Evolutionary conservation across 441 rosid species (phyloP).

Genomic region (Gossypium schwendimanii): DNA sequence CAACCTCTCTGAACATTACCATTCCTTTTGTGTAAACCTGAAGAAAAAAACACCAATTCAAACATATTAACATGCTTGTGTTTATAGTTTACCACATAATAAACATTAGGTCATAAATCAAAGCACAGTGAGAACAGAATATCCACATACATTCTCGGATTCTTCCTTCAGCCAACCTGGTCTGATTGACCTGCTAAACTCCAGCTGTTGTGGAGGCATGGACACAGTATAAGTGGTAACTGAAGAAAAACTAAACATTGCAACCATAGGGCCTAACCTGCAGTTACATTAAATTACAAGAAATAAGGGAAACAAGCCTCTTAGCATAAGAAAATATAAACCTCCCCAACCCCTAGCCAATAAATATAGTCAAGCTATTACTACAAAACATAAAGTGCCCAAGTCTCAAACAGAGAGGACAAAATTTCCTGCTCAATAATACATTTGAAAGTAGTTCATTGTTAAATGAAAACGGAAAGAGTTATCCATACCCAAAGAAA

Average conservation of each 20-base stretch:
- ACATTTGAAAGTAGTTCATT: not conserved
- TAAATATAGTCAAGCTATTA: not conserved
- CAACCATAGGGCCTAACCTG: slow-evolving; percentile 84
- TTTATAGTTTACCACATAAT: not conserved
- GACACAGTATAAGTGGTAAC: slow-evolving; percentile 67
- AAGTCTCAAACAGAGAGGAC: slow-evolving; percentile 1
- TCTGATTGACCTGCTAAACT: slow-evolving; percentile 46
- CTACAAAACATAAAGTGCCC: not conserved
- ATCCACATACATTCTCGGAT: slow-evolving; percentile 41
- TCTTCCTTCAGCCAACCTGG: slow-evolving; percentile 54
- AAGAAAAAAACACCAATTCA: slow-evolving; percentile 7
- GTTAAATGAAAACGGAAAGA: not conserved
- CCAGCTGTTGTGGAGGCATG: slow-evolving; percentile 68
- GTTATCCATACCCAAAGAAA: slow-evolving; percentile 79
- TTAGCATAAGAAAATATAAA: not conserved
- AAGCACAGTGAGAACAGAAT: slow-evolving; percentile 19
- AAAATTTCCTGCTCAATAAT: not conserved
- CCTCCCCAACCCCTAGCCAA: not conserved
- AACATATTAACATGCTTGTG: not conserved
- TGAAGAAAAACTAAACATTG: slow-evolving; percentile 81
- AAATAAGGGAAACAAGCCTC: slow-evolving; percentile 7
- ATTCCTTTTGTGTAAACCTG: slow-evolving; percentile 62
- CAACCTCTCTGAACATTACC: slow-evolving; percentile 51
- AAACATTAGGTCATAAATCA: not conserved
- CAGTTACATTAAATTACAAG: slow-evolving; percentile 15